These are phyloP conservation scores for Metroxylon sagu DNA, from an alignment of 176 grass and related monocot genomes.

Conservation along the genomic window DNA sequence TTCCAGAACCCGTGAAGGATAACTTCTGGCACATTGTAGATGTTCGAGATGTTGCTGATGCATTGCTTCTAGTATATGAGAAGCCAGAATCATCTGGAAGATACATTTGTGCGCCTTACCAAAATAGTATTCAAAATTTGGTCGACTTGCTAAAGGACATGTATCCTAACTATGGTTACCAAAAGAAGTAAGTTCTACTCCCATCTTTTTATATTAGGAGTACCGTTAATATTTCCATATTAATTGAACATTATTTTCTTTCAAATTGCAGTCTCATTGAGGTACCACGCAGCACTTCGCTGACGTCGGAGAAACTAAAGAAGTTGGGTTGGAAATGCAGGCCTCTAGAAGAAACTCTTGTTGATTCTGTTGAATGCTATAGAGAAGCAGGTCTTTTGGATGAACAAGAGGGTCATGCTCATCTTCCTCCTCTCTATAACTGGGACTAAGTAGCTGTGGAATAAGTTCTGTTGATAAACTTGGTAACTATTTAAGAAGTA, in stretches of 20 bases:
- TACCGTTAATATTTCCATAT: too few species aligned
- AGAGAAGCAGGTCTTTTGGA: slow-evolving; percentile 30
- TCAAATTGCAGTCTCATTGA: slow-evolving; percentile 11
- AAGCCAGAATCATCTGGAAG: slow-evolving; percentile 17
- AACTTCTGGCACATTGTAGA: slow-evolving; percentile 13
- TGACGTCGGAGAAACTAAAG: slow-evolving; percentile 25
- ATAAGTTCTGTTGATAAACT: too few species aligned
- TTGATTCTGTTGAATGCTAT: slow-evolving; percentile 31
- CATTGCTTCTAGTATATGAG: slow-evolving; percentile 25
- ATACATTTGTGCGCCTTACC: slow-evolving; percentile 24
- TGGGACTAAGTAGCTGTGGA: too few species aligned
- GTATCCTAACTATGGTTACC: slow-evolving; percentile 36
- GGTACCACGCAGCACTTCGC: not conserved
- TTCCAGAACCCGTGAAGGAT: slow-evolving; percentile 17
- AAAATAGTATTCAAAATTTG: not conserved
- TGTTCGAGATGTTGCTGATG: slow-evolving; percentile 25
- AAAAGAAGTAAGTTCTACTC: slow-evolving; percentile 11
- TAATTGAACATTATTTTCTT: not conserved
- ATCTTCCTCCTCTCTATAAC: not conserved
- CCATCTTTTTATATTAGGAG: too few species aligned
- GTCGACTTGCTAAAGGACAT: slow-evolving; percentile 23
- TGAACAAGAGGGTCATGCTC: not conserved
- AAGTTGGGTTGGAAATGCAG: slow-evolving; percentile 40
- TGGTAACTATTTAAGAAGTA: too few species aligned
- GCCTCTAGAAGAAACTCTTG: slow-evolving; percentile 36